These are phyloP conservation scores for Parasitella parasitica DNA, from an alignment of 371 early-diverging fungal genomes.

Conservation along the genomic window DNA sequence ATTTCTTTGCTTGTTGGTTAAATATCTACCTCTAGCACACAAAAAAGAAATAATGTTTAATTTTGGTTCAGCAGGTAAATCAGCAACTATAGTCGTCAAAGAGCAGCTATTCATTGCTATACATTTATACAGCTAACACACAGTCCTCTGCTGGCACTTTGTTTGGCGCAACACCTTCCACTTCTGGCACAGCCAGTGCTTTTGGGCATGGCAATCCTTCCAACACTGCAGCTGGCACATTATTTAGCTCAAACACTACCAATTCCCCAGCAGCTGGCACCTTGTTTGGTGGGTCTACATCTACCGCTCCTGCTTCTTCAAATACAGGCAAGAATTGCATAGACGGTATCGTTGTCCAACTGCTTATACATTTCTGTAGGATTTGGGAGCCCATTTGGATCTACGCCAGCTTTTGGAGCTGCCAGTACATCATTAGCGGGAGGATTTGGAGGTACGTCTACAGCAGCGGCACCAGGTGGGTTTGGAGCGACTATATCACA, in stretches of 20 bases:
- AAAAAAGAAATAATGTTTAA: neutral
- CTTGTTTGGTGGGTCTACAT: slow-evolving; percentile 39
- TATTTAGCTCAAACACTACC: slow-evolving; percentile 15
- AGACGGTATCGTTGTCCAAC: neutral
- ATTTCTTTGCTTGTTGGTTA: neutral
- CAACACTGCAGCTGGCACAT: slow-evolving; percentile 19
- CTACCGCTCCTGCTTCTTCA: slow-evolving; percentile 21
- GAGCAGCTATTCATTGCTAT: neutral
- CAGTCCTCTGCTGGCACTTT: slow-evolving; percentile 34
- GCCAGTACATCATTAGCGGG: slow-evolving; percentile 4
- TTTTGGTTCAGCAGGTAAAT: slow-evolving; percentile 12
- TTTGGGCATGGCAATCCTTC: slow-evolving; percentile 12
- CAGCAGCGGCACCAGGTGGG: slow-evolving; percentile 7
- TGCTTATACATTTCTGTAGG: neutral
- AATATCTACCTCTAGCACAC: too few relatives aligned
- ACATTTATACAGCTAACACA: slow-evolving; percentile 17
- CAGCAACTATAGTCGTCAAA: neutral
- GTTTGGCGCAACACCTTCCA: slow-evolving; percentile 22
- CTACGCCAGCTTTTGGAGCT: slow-evolving; percentile 7
- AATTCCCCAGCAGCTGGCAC: slow-evolving; percentile 36
- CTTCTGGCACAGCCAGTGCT: neutral
- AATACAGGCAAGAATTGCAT: slow-evolving; percentile 2
- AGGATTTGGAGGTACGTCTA: slow-evolving; percentile 15
- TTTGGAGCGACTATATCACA: slow-evolving; percentile 5
- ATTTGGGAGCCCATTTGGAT: neutral